These are phyloP conservation scores for Pseudoperonospora humuli DNA, from an alignment of 352 stramenopile genomes.

Conservation along the genomic window DNA sequence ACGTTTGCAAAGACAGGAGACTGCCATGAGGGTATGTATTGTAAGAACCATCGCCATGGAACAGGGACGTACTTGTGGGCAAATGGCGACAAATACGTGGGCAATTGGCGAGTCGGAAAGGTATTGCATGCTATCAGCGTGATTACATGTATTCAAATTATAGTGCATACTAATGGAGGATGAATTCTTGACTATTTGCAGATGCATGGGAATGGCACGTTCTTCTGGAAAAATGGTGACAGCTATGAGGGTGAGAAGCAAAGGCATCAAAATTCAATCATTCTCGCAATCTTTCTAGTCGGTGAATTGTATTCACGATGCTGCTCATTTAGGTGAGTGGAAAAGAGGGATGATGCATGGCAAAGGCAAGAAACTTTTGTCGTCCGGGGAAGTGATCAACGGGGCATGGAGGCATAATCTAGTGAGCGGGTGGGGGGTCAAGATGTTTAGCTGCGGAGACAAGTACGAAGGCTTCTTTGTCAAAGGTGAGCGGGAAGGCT, in stretches of 20 bases:
- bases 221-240: slow-evolving; percentile 69
- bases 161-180: neutral
- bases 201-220: slow-evolving; percentile 71
- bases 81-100: slow-evolving; percentile 87
- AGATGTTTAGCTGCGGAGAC: slow-evolving; percentile 58
- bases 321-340: slow-evolving; percentile 46
- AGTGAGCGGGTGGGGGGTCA: slow-evolving; percentile 51
- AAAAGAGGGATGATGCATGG: slow-evolving; percentile 74
- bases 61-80: slow-evolving; percentile 81
- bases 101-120: slow-evolving; percentile 75
- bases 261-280: neutral
- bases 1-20: slow-evolving; percentile 73
- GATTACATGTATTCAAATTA: neutral
- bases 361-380: slow-evolving; percentile 60
- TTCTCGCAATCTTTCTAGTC: slow-evolving; percentile 2
- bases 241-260: slow-evolving; percentile 57
- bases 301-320: slow-evolving; percentile 10
- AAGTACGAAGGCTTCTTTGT: slow-evolving; percentile 63
- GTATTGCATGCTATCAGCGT: slow-evolving; percentile 15
- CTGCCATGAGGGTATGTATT: slow-evolving; percentile 83
- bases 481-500: slow-evolving; percentile 51
- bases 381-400: slow-evolving; percentile 52
- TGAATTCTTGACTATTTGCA: slow-evolving; percentile 8
- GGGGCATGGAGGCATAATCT: slow-evolving; percentile 55
- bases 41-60: slow-evolving; percentile 79